Conservation (phyloP, 139 green algal genomes). For the Medakamo hakoo region DNA sequence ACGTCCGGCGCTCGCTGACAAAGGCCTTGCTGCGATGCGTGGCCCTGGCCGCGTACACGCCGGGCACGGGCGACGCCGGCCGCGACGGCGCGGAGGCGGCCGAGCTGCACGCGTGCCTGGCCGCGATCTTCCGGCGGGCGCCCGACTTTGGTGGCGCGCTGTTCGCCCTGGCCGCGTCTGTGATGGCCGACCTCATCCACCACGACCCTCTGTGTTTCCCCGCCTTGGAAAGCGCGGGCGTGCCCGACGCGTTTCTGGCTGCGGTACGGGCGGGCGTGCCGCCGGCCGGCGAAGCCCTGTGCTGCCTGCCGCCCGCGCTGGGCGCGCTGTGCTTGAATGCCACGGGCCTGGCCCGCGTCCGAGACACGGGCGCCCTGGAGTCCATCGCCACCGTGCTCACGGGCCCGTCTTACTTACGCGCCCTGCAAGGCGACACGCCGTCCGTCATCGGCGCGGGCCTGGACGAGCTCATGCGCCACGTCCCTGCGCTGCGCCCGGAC, state of each 20-base stretch:
- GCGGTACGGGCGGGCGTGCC: slow-evolving; percentile 30
- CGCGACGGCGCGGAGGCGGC: slow-evolving; percentile 11
- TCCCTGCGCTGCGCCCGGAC: slow-evolving; percentile 39
- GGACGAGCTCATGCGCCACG: slow-evolving; percentile 85
- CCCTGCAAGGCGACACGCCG: slow-evolving; percentile 47
- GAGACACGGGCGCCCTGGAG: slow-evolving; percentile 29
- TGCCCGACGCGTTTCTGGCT: slow-evolving; percentile 56
- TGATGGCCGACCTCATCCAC: slow-evolving; percentile 83
- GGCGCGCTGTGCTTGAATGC: slow-evolving; percentile 79
- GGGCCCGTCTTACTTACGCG: slow-evolving; percentile 15
- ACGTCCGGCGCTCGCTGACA: slow-evolving; percentile 52
- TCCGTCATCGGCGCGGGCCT: slow-evolving; percentile 56
- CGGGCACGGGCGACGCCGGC: slow-evolving; percentile 10
- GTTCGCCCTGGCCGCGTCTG: slow-evolving; percentile 68
- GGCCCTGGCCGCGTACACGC: slow-evolving; percentile 57
- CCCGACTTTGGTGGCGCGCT: slow-evolving; percentile 67
- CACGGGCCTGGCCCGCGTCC: slow-evolving; percentile 49
- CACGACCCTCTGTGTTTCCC: slow-evolving; percentile 77
- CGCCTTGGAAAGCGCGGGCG: slow-evolving; percentile 28
- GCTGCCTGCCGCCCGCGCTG: slow-evolving; percentile 54
- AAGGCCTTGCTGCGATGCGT: slow-evolving; percentile 80
- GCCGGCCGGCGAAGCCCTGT: slow-evolving; percentile 57
- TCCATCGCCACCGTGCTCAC: slow-evolving; percentile 69
- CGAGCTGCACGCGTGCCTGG: slow-evolving; percentile 38
- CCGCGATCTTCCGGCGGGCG: slow-evolving; percentile 42